These are phyloP conservation scores for Coix lacrymajobi DNA, from an alignment of 176 grass and related monocot species.

Conservation along the genomic window DNA sequence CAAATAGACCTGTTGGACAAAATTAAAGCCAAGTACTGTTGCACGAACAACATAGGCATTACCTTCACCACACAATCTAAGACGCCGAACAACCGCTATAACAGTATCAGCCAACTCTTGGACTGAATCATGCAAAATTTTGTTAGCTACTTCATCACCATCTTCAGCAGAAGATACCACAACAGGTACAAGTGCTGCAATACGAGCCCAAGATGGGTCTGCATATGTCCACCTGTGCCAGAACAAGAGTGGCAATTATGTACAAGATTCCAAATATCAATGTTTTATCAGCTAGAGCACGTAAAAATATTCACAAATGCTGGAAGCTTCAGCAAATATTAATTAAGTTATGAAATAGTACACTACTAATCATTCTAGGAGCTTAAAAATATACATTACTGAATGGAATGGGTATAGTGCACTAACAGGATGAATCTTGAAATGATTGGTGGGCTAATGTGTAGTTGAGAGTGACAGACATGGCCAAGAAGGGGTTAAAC, in stretches of 20 bases:
- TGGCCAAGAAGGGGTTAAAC: too few species aligned
- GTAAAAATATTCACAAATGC: background rate
- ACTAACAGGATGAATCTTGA: background rate
- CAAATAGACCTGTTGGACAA: background rate
- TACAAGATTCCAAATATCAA: slow-evolving; percentile 8
- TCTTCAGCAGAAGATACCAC: slow-evolving; percentile 93
- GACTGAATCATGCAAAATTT: slow-evolving; percentile 76
- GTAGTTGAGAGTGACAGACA: too few species aligned
- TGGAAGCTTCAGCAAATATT: background rate
- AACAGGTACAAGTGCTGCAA: slow-evolving; percentile 92
- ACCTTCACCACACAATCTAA: slow-evolving; percentile 92
- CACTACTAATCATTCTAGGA: background rate
- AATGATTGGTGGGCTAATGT: background rate
- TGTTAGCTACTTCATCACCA: slow-evolving; percentile 97
- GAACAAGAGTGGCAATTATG: slow-evolving; percentile 2
- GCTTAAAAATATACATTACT: background rate
- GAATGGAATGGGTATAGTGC: background rate
- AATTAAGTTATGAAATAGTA: background rate
- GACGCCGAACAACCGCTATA: slow-evolving; percentile 79
- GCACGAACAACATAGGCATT: background rate
- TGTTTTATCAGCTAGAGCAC: slow-evolving; percentile 2
- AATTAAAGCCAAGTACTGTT: background rate
- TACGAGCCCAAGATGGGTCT: slow-evolving; percentile 94
- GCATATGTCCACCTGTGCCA: slow-evolving; percentile 90
- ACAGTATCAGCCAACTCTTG: slow-evolving; percentile 88